These are phyloP conservation scores for Ophiostoma australiae DNA, from an alignment of 2,329 filamentous ascomycete species.

Conservation along the genomic window DNA sequence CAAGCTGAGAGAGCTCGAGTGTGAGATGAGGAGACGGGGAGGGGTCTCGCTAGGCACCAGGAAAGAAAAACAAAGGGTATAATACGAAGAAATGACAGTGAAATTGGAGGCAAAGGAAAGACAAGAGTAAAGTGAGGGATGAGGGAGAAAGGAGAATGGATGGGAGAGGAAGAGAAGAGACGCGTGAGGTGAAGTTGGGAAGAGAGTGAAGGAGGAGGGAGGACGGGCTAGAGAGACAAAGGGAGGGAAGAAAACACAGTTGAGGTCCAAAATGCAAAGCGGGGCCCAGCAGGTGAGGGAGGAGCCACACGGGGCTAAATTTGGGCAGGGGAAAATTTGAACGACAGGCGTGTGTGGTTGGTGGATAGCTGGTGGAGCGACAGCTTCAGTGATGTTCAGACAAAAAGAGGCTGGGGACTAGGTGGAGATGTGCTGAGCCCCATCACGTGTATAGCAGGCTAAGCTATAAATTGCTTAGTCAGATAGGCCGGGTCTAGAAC, in stretches of 20 bases:
- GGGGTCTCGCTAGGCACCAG: background rate
- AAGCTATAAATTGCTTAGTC: background rate
- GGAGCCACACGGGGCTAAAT: conserved; percentile 13
- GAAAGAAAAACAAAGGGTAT: conserved; percentile 15
- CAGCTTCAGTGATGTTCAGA: conserved; percentile 3
- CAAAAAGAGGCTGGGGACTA: background rate
- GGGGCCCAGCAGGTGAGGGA: background rate
- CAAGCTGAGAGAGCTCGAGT: background rate
- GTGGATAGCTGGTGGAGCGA: background rate
- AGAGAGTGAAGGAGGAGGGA: conserved; percentile 3
- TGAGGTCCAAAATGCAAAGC: conserved; percentile 14
- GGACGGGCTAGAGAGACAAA: background rate
- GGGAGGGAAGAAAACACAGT: conserved; percentile 7
- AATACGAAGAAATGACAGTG: conserved; percentile 5
- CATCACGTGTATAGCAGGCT: background rate
- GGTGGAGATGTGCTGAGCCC: background rate
- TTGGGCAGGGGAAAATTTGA: conserved; percentile 7
- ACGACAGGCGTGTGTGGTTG: conserved; percentile 9
- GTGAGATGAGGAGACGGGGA: background rate
- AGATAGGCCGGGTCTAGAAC: background rate
- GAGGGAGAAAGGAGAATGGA: background rate
- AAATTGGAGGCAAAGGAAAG: background rate
- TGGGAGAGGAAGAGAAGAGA: background rate
- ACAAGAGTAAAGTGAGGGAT: background rate
- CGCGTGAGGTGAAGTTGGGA: background rate